phyloP scores from a whole-genome alignment of 805 yeast genomes.

The Limtongia smithiae region DNA sequence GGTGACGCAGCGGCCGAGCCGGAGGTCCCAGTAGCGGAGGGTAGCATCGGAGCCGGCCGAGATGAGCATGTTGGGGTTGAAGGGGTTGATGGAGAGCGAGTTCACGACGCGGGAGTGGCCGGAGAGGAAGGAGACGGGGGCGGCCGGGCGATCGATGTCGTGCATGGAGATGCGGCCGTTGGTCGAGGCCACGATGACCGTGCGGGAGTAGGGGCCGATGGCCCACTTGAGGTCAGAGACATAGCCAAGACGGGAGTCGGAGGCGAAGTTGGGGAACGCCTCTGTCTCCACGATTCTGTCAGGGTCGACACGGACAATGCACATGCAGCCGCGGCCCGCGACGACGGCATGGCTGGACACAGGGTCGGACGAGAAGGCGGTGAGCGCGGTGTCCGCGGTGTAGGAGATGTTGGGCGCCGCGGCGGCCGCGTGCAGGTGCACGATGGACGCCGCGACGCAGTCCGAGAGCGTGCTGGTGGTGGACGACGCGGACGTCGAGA shows the following conservation, averaged over 20 bases:
- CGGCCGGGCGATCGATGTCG: slow-evolving; percentile 29
- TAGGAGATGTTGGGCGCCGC: slow-evolving; percentile 7
- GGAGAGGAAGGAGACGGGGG: slow-evolving; percentile 11
- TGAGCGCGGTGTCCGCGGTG: slow-evolving; percentile 12
- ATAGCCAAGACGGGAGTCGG: slow-evolving; percentile 32
- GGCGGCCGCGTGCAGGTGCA: neutral
- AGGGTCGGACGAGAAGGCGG: slow-evolving; percentile 17
- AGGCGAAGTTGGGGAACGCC: slow-evolving; percentile 8
- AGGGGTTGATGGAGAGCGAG: slow-evolving; percentile 65
- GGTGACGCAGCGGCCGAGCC: slow-evolving; percentile 53
- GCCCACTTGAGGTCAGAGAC: slow-evolving; percentile 39
- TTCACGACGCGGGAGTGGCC: slow-evolving; percentile 50
- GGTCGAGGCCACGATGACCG: slow-evolving; percentile 28
- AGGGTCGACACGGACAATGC: slow-evolving; percentile 17
- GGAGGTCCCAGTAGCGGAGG: slow-evolving; percentile 77
- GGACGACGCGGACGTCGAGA: neutral
- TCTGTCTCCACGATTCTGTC: slow-evolving; percentile 7
- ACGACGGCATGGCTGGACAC: slow-evolving; percentile 16
- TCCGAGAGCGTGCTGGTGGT: neutral
- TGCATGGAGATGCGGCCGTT: slow-evolving; percentile 37
- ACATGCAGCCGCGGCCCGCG: slow-evolving; percentile 25
- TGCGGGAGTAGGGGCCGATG: slow-evolving; percentile 19
- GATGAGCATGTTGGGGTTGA: slow-evolving; percentile 54
- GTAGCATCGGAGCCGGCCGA: slow-evolving; percentile 78
- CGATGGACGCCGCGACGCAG: too few relatives aligned